Base-by-base conservation (phyloP, 306 rosid genomes). In the Prunus armeniaca region DNA sequence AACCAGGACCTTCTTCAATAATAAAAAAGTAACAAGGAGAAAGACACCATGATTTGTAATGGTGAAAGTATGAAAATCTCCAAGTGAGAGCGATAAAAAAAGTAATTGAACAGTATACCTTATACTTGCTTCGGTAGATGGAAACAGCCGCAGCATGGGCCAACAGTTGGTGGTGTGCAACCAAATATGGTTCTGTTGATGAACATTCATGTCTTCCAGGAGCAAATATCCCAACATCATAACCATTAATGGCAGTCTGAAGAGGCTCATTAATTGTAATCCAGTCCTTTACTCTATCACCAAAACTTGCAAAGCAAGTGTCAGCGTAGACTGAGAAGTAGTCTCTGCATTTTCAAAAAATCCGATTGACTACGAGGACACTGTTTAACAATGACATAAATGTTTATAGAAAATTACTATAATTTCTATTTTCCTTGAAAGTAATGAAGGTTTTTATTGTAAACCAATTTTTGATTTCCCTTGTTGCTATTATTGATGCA, bases 241-340 rank as follows among this genome's bases (percentile, higher is more conserved):
- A 85, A 68, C 98, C 98, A 71, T 91, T 87, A n/a, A 91, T 75
- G 2, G 98, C 74, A 76, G 97, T 91, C 85, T 91, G 96, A 79
- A 88, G 89, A 71, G 98, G 98, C 86, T 93, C 98, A 73, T 93
- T 93, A 69, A 91, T 9, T 52, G 98, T 87, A 71, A 91, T 82
- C 97, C 98, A 93, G 84, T 83, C 75, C 86, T 93, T 93, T 75
- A 91, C 98, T 82, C 98, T 90, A 79, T 93, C 98, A 13, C 98
- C 98, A 84, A 93, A 93, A 82, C 81, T 88, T 77, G 88, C 88
- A 74, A 93, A 93, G 89, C 98, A 93, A 70, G 96, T 80, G 49
- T 93, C 97, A 45, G 97, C 96, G 54, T 93, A 93, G 83, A 76
- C 57, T 71, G 93, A 85, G 65, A 93, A 93, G 78, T 88, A 86